phyloP scores from a whole-genome alignment of 495 filamentous ascomycete genomes.

The Aspergillus bertholletiae region DNA sequence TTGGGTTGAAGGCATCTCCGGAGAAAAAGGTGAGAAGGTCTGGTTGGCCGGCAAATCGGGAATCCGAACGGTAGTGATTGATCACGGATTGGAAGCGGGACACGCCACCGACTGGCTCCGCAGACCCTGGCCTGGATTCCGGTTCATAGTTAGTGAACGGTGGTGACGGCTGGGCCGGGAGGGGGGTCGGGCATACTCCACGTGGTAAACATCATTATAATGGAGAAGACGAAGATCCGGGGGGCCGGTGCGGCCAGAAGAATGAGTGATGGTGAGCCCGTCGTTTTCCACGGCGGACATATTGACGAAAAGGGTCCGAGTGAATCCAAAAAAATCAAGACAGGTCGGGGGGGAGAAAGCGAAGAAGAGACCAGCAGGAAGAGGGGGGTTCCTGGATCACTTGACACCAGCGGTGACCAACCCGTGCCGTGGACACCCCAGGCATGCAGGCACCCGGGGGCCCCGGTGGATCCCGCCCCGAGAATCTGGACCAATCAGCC shows the following conservation, averaged over 20 bases:
- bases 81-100: conserved; percentile 75
- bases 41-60: conserved; percentile 56
- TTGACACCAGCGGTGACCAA: not conserved
- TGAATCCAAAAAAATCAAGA: conserved; percentile 3
- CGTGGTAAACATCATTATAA: conserved; percentile 92
- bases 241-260: conserved; percentile 46
- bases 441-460: conserved; percentile 1
- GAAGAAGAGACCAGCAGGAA: conserved; percentile 7
- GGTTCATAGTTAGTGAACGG: not conserved
- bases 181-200: conserved; percentile 52
- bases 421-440: not conserved
- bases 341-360: conserved; percentile 3
- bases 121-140: conserved; percentile 51
- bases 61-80: conserved; percentile 64
- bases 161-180: no score
- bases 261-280: conserved; percentile 48
- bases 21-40: conserved; percentile 78
- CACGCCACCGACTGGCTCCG: conserved; percentile 76
- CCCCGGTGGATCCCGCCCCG: not conserved
- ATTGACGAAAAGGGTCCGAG: not conserved
- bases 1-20: conserved; percentile 89
- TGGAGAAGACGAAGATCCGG: conserved; percentile 79
- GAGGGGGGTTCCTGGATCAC: not conserved
- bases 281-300: conserved; percentile 32
- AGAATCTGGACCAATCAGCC: not conserved